Conservation (phyloP, 2,329 filamentous ascomycete species). For the Venturia pyrina region DNA sequence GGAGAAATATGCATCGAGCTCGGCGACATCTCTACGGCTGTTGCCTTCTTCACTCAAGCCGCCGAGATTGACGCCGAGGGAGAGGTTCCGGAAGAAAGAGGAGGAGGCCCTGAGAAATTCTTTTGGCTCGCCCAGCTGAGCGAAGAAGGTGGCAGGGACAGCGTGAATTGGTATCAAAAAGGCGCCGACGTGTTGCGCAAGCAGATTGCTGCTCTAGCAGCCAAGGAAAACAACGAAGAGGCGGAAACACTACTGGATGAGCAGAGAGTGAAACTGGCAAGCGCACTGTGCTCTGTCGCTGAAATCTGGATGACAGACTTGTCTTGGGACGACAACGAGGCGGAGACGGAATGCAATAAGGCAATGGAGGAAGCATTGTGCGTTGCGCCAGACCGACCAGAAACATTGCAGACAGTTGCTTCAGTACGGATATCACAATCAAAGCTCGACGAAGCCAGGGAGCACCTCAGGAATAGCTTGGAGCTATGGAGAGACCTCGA, state of each 20-base stretch:
- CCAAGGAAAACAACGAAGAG: slow-evolving; percentile 27
- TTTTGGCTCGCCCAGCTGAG: slow-evolving; percentile 87
- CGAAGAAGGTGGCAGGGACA: slow-evolving; percentile 50
- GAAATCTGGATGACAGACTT: slow-evolving; percentile 99
- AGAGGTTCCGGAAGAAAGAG: slow-evolving; percentile 54
- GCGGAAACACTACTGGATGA: slow-evolving; percentile 44
- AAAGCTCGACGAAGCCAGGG: slow-evolving; percentile 66
- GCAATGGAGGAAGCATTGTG: slow-evolving; percentile 85
- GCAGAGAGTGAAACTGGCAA: slow-evolving; percentile 72
- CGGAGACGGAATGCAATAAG: slow-evolving; percentile 76
- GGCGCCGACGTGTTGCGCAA: slow-evolving; percentile 63
- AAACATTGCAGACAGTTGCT: slow-evolving; percentile 91
- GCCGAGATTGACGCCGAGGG: slow-evolving; percentile 70
- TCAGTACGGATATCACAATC: slow-evolving; percentile 87
- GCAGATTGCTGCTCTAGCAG: slow-evolving; percentile 57
- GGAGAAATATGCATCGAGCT: slow-evolving; percentile 75
- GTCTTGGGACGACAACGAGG: slow-evolving; percentile 82
- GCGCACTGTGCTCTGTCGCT: slow-evolving; percentile 84
- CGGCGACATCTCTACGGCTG: slow-evolving; percentile 69
- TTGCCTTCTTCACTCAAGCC: slow-evolving; percentile 61
- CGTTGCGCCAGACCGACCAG: slow-evolving; percentile 68
- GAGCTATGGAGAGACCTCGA: slow-evolving; percentile 73
- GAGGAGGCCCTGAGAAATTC: slow-evolving; percentile 88
- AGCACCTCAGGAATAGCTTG: slow-evolving; percentile 69
- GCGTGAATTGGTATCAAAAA: slow-evolving; percentile 51